These are phyloP conservation scores for Alternaria panax DNA, from an alignment of 2,329 filamentous ascomycete genomes.

Conservation along the genomic window DNA sequence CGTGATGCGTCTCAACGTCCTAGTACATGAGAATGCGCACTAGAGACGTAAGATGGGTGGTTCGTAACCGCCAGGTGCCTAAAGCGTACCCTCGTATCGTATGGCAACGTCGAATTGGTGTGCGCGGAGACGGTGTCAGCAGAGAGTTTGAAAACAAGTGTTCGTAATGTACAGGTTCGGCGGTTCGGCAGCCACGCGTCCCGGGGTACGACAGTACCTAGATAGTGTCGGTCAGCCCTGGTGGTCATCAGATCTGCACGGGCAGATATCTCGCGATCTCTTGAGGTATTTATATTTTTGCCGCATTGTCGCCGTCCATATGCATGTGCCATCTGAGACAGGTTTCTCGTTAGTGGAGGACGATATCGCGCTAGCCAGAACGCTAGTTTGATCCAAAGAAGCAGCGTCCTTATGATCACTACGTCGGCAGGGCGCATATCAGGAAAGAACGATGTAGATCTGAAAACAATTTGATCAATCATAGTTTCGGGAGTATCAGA, in stretches of 20 bases:
- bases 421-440: background rate
- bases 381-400: background rate
- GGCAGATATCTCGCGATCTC: background rate
- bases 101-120: background rate
- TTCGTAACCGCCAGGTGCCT: background rate
- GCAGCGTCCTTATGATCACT: background rate
- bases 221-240: background rate
- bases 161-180: background rate
- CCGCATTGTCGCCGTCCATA: background rate
- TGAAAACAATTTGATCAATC: background rate
- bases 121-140: background rate
- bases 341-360: background rate
- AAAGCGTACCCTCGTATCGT: background rate
- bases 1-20: background rate
- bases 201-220: background rate
- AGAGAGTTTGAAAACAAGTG: background rate
- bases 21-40: background rate
- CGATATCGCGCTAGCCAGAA: background rate
- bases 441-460: background rate
- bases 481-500: background rate
- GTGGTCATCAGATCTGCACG: background rate
- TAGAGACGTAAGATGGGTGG: background rate
- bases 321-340: background rate
- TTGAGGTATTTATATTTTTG: background rate
- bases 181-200: background rate